Evolutionary conservation across 1,139 yeast species (phyloP).

Genomic region (Yamadazyma diddensiae): DNA sequence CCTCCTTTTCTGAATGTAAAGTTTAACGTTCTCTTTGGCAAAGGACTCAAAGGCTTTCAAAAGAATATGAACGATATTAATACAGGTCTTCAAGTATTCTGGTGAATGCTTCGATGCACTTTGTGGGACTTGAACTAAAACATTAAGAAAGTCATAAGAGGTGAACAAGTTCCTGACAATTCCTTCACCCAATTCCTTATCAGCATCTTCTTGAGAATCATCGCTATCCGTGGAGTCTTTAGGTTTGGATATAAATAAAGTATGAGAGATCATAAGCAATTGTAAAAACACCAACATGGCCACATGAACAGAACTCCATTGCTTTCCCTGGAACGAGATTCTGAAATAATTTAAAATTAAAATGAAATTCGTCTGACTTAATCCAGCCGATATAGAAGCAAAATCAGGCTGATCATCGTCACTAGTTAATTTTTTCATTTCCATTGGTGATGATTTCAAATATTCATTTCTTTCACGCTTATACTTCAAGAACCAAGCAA

Average conservation of each 20-base stretch:
- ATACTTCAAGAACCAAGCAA: conserved; percentile 65
- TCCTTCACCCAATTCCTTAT: conserved; percentile 47
- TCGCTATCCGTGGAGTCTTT: conserved; percentile 28
- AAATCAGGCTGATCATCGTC: conserved; percentile 38
- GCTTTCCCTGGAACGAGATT: conserved; percentile 46
- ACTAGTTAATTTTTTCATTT: conserved; percentile 14
- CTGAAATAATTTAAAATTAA: conserved; percentile 57
- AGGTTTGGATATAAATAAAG: conserved; percentile 33
- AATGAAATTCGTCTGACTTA: conserved; percentile 64
- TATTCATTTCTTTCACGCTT: conserved; percentile 26
- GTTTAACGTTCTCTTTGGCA: conserved; percentile 58
- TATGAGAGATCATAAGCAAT: conserved; percentile 52
- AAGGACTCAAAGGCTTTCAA: conserved; percentile 68
- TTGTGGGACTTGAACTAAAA: conserved; percentile 60
- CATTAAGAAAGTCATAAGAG: conserved; percentile 59
- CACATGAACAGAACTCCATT: conserved; percentile 65
- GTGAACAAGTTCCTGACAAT: conserved; percentile 53
- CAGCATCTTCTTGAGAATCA: conserved; percentile 48
- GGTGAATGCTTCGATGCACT: conserved; percentile 66
- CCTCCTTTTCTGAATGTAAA: conserved; percentile 52
- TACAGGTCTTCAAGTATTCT: conserved; percentile 56
- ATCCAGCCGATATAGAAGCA: conserved; percentile 64
- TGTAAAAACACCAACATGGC: conserved; percentile 70
- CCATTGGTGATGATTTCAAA: conserved; percentile 20
- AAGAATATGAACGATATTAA: conserved; percentile 65